Base-by-base conservation (phyloP, 1,284 basidiomycete genomes). In the Cryptococcus maquisensis region DNA sequence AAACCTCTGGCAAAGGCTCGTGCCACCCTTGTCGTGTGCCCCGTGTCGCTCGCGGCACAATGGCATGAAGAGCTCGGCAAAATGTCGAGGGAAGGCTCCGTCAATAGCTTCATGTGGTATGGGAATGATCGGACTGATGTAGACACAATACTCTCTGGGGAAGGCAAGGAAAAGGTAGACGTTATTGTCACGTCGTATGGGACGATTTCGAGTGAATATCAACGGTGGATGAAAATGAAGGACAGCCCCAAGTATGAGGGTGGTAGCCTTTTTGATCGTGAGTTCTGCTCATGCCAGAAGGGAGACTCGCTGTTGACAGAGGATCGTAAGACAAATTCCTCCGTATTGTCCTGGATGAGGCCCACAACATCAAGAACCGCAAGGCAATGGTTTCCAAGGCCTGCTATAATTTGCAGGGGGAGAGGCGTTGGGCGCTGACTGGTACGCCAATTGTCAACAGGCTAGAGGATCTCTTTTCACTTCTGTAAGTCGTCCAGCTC, bases 361-460 rank as follows among this genome's bases (percentile, higher is more conserved):
- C 95, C 2, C 95, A 98, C 74, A 86, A 90, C 61, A 96, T 94
- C 79, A 97, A 97, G 75, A 93, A 90, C 37, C 83, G 93, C 13
- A 83, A 83, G 2, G 96, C 93, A 57, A 87, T 90, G 69, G 89
- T 88, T 10, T 90, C 95, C 0, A 90, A 89, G 64, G 92, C 95
- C 2, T 89, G 88, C 47, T 97, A 87, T 69, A 88, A 87, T 8
- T 80, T 98, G 7, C 82, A 82, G 46, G 88, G 88, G 3, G 80
- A 85, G 55, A 80, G 90, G 37, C 81, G 90, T 60, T 98, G 95
- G 95, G 90, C 90, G 4, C 83, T 97, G 13, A 96, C 92, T 4
- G 88, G 86, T 82, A 98, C 95, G 10, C 95, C 95, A 0, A 98
- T 98, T 59, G 91, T 98, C 56, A 98, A 98, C 71, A 84, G 86